phyloP scores from a whole-genome alignment of 2,329 filamentous ascomycete genomes.

The Cladosporium sp. region DNA sequence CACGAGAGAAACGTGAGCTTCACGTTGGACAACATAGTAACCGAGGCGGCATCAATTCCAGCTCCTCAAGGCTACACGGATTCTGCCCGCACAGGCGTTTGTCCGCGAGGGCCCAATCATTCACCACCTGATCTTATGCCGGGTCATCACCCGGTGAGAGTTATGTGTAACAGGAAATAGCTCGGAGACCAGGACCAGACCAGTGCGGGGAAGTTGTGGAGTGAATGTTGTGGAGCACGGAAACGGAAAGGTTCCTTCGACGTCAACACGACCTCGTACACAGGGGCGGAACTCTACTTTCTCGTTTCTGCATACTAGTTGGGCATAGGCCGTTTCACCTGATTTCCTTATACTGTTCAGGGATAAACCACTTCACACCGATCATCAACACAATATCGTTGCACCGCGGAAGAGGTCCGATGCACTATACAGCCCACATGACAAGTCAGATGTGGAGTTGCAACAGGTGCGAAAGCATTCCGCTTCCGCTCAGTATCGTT shows the following conservation, averaged over 20 bases:
- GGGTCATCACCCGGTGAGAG: conserved; percentile 6
- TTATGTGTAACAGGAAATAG: not conserved
- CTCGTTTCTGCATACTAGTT: not conserved
- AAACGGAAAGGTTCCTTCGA: conserved; percentile 7
- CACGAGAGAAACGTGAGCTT: not conserved
- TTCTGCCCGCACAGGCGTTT: conserved; percentile 16
- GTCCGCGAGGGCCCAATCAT: conserved; percentile 16
- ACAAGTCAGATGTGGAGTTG: not conserved
- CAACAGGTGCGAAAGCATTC: not conserved
- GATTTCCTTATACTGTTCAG: not conserved
- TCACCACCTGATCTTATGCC: not conserved
- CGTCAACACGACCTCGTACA: not conserved
- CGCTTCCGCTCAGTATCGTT: not conserved
- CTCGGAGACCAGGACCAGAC: not conserved
- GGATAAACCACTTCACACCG: not conserved
- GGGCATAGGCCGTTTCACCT: not conserved
- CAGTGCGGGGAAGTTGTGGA: conserved; percentile 8
- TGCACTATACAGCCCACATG: not conserved
- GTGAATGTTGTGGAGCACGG: conserved; percentile 1
- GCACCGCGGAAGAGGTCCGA: not conserved
- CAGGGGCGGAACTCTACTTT: not conserved
- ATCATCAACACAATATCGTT: not conserved
- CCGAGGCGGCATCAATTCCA: conserved; percentile 14
- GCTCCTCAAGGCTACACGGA: not conserved
- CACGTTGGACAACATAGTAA: conserved; percentile 3